Evolutionary conservation across 2,329 filamentous ascomycete species (phyloP).

Genomic region (Phialophora tarda): DNA sequence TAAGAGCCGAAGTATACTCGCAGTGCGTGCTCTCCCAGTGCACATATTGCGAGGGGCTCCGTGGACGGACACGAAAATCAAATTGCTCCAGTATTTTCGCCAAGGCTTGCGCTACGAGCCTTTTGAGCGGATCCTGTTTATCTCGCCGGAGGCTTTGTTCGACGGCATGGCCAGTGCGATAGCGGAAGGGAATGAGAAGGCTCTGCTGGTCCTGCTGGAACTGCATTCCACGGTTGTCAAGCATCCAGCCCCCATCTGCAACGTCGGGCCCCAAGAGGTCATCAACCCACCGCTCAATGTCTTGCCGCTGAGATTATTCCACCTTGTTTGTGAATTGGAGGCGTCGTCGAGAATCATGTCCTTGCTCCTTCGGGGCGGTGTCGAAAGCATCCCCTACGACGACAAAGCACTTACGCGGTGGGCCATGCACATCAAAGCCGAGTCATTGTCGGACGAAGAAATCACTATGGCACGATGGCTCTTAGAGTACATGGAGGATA

Average conservation of each 20-base stretch:
- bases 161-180: slow-evolving; percentile 51
- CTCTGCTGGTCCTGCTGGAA: slow-evolving; percentile 47
- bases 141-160: slow-evolving; percentile 47
- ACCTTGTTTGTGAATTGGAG: slow-evolving; percentile 24
- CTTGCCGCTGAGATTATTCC: slow-evolving; percentile 34
- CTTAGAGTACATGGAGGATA: slow-evolving; percentile 28
- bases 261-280: background rate
- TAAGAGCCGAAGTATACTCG: slow-evolving; percentile 35
- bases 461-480: slow-evolving; percentile 27
- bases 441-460: slow-evolving; percentile 8
- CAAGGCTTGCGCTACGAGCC: slow-evolving; percentile 41
- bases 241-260: background rate
- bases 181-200: slow-evolving; percentile 42
- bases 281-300: slow-evolving; percentile 2
- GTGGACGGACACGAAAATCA: slow-evolving; percentile 42
- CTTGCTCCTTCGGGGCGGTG: slow-evolving; percentile 30
- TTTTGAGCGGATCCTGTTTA: slow-evolving; percentile 29
- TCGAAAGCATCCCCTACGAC: slow-evolving; percentile 29
- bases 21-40: slow-evolving; percentile 43
- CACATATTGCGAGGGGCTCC: slow-evolving; percentile 44
- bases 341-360: slow-evolving; percentile 14
- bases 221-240: slow-evolving; percentile 43
- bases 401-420: slow-evolving; percentile 34
- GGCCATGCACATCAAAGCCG: slow-evolving; percentile 21
- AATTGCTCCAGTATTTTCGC: slow-evolving; percentile 48